Base-by-base conservation (phyloP, 129 eudicot genomes). In the Tagetes erecta region DNA sequence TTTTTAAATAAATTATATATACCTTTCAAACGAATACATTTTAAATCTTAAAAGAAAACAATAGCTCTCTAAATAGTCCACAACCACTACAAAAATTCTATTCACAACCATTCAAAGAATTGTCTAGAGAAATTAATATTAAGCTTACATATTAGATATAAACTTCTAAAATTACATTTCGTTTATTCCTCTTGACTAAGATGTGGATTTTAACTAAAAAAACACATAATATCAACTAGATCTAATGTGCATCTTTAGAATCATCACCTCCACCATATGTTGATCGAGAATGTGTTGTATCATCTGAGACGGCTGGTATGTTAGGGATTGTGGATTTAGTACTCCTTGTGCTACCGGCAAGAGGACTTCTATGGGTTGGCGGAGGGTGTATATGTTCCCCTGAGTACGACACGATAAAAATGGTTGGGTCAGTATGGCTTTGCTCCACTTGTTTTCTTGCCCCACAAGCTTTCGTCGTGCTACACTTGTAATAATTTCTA, bases 401-500 rank as follows among this genome's bases (percentile, higher is more conserved):
- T 33, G 82, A 70, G 76, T 92, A 92, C 3, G 96, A 82, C 3
- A 92, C 92, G 6, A 87, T 78, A 10, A 80, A 85, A 3, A 80
- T 74, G 38, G 60, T 70, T 0, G 96, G 77, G 68, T 92, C 89
- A 10, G 56, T 58, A 2, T 83, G 86, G 81, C 87, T 89, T 38
- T 88, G 83, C 78, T 92, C 96, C 70, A 92, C 96, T 72, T 89
- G 96, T 70, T 80, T 92, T 84, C 92, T 85, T 72, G 97, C 97
- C 12, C 85, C 80, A 30, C 97, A 92, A 56, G 89, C 89, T 83
- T 92, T 92, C 3, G 90, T 83, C 34, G 88, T 92, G 85, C 96
- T 92, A 81, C 97, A 92, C 65, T 88, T 84, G 68, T 92, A 92
- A 78, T 92, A 92, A 71, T 83, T 83, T 75, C 96, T 90, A 85